Evolutionary conservation across 208 protist genomes (phyloP).

Genomic region (Trypanosoma vivax): DNA sequence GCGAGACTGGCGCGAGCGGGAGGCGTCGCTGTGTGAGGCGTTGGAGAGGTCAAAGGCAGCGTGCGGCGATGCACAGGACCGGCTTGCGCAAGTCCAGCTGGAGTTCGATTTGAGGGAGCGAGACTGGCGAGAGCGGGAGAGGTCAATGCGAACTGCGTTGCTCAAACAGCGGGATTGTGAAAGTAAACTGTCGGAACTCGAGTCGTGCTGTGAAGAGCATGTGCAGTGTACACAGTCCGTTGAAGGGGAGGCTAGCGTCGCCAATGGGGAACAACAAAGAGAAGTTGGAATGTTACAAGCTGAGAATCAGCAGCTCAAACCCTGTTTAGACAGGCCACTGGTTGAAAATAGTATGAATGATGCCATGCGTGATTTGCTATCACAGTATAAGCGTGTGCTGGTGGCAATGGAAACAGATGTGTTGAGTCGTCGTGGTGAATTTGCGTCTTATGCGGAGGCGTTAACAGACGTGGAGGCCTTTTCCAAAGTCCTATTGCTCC

Average conservation of each 20-base stretch:
- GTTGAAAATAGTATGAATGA: too few relatives aligned
- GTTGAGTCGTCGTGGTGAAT: conserved; percentile 19
- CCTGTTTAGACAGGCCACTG: too few relatives aligned
- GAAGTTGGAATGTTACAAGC: neutral
- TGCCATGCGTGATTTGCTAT: conserved; percentile 14
- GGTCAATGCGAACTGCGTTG: neutral
- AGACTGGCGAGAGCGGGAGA: neutral
- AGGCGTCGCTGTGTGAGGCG: neutral
- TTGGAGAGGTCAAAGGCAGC: neutral
- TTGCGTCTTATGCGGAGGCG: conserved; percentile 26
- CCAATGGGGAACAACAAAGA: neutral
- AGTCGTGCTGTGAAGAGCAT: too few relatives aligned
- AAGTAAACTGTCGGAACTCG: too few relatives aligned
- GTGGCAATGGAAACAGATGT: conserved; percentile 23
- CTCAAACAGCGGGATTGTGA: too few relatives aligned
- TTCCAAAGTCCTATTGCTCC: conserved; percentile 23
- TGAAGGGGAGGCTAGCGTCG: neutral
- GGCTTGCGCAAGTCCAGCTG: neutral
- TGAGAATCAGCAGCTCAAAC: neutral
- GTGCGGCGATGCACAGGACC: too few relatives aligned
- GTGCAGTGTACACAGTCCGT: too few relatives aligned
- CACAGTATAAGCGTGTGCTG: conserved; percentile 30
- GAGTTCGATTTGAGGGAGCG: neutral
- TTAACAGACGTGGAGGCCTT: conserved; percentile 32
- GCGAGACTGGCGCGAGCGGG: neutral